These are phyloP conservation scores for Aspergillus costaricaensis DNA, from an alignment of 2,329 filamentous ascomycete species.

Conservation along the genomic window DNA sequence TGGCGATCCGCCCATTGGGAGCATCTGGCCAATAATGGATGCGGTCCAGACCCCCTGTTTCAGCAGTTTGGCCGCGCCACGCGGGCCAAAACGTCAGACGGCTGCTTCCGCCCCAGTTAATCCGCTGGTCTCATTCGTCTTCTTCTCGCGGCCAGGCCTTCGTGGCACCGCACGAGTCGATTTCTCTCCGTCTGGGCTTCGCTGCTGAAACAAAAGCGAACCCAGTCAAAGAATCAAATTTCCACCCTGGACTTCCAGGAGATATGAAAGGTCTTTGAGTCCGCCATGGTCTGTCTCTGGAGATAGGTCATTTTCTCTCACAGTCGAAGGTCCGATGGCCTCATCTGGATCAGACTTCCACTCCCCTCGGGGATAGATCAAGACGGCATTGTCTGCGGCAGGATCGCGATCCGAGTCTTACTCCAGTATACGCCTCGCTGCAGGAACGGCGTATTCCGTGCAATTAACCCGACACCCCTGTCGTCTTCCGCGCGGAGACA, in stretches of 20 bases:
- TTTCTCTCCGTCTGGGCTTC: background rate
- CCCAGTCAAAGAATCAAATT: background rate
- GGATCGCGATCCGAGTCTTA: background rate
- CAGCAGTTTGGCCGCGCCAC: background rate
- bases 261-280: background rate
- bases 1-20: background rate
- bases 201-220: background rate
- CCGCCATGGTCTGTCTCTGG: background rate
- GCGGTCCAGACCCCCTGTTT: slow-evolving; percentile 2
- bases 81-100: slow-evolving; percentile 12
- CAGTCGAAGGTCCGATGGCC: background rate
- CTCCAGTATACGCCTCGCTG: background rate
- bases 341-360: background rate
- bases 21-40: background rate
- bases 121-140: background rate
- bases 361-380: background rate
- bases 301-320: background rate
- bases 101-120: slow-evolving; percentile 6
- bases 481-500: background rate
- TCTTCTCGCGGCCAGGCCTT: background rate
- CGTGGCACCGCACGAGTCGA: slow-evolving; percentile 2
- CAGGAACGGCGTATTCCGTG: background rate
- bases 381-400: background rate
- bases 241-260: too few relatives aligned
- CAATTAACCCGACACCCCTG: background rate